Evolutionary conservation across 768 basidiomycete species (phyloP).

Genomic region (Mycena metata): DNA sequence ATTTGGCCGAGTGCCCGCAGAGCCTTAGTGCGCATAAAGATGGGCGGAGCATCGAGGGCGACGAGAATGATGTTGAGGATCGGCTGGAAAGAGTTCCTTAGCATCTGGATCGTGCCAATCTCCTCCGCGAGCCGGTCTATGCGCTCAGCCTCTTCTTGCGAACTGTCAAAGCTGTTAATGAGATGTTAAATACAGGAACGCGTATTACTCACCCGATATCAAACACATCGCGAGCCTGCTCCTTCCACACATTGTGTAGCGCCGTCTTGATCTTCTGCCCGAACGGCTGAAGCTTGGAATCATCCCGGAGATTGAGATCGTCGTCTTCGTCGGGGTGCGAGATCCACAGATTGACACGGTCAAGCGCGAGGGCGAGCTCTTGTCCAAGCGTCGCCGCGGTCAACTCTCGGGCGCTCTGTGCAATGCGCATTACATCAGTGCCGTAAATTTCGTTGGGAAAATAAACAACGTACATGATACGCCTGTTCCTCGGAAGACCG

Average conservation of each 20-base stretch:
- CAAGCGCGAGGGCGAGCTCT: slow-evolving; percentile 81
- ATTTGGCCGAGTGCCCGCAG: slow-evolving; percentile 91
- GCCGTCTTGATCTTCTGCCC: slow-evolving; percentile 72
- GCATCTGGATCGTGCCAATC: slow-evolving; percentile 80
- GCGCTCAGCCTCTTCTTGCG: slow-evolving; percentile 77
- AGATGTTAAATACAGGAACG: not conserved
- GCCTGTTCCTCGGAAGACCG: slow-evolving; percentile 84
- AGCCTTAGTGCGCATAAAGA: slow-evolving; percentile 96
- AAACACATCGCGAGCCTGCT: slow-evolving; percentile 78
- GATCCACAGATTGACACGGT: slow-evolving; percentile 66
- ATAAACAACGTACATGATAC: slow-evolving; percentile 70
- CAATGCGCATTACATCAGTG: slow-evolving; percentile 21
- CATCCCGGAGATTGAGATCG: slow-evolving; percentile 57
- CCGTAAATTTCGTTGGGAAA: not conserved
- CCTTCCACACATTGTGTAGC: slow-evolving; percentile 81
- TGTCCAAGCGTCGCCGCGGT: slow-evolving; percentile 85
- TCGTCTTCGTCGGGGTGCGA: slow-evolving; percentile 60
- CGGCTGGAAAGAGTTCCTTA: slow-evolving; percentile 86
- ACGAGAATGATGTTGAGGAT: slow-evolving; percentile 84
- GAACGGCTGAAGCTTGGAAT: slow-evolving; percentile 59
- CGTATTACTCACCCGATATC: slow-evolving; percentile 74
- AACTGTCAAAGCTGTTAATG: slow-evolving; percentile 53
- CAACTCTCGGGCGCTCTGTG: slow-evolving; percentile 86
- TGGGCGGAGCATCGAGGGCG: slow-evolving; percentile 86
- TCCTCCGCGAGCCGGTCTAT: slow-evolving; percentile 81